A percentile compares a stretch with the other conserved stretches of the same genome.
Conservation (phyloP, 2,329 filamentous ascomycete genomes). For the Fusarium sp. region DNA sequence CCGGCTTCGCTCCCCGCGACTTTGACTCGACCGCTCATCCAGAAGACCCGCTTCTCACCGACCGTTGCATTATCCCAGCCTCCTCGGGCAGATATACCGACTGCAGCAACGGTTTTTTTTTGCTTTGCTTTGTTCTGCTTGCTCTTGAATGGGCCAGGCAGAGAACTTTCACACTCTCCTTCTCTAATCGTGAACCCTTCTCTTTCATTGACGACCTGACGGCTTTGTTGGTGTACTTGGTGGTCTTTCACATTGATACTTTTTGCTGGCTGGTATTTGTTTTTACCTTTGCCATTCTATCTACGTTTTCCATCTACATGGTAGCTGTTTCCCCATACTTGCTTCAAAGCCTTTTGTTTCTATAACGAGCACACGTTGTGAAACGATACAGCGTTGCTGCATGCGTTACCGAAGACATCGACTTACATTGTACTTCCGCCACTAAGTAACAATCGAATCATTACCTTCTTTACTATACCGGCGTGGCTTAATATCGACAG, state of each 20-base stretch:
- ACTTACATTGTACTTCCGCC: slow-evolving; percentile 26
- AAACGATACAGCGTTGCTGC: slow-evolving; percentile 34
- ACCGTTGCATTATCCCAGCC: slow-evolving; percentile 45
- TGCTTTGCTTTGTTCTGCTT: slow-evolving; percentile 8
- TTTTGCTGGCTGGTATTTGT: slow-evolving; percentile 29
- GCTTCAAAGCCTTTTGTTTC: slow-evolving; percentile 15
- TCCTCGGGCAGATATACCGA: slow-evolving; percentile 38
- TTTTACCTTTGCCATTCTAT: slow-evolving; percentile 25
- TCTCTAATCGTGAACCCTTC: slow-evolving; percentile 24
- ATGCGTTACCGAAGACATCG: slow-evolving; percentile 33
- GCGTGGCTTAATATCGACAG: slow-evolving; percentile 19
- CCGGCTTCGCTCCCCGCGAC: slow-evolving; percentile 37
- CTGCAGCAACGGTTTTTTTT: slow-evolving; percentile 30
- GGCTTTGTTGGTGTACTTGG: slow-evolving; percentile 28
- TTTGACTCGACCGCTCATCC: slow-evolving; percentile 44
- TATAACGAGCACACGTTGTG: slow-evolving; percentile 32
- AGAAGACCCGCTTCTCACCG: slow-evolving; percentile 46
- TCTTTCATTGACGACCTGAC: slow-evolving; percentile 36
- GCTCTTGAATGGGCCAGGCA: slow-evolving; percentile 32
- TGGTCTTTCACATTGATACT: slow-evolving; percentile 30
- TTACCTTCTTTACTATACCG: slow-evolving; percentile 19
- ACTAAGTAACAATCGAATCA: slow-evolving; percentile 24
- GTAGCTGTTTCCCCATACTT: slow-evolving; percentile 22
- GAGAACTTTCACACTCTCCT: slow-evolving; percentile 28
- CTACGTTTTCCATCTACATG: slow-evolving; percentile 33